phyloP scores from a whole-genome alignment of 257 asterid species.

The Echium plantagineum region DNA sequence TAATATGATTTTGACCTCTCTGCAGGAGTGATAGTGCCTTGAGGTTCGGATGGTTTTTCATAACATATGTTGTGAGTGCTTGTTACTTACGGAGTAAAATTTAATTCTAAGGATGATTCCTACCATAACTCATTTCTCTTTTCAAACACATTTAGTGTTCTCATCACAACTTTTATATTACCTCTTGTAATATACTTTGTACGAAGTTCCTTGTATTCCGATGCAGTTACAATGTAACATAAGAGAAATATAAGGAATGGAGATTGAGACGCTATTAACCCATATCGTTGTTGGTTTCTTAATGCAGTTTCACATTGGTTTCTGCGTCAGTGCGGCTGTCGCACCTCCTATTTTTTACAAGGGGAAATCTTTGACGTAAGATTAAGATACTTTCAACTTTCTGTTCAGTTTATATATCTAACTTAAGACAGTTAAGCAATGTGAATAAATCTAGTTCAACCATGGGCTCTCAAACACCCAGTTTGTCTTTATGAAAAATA shows the following conservation, averaged over 20 bases:
- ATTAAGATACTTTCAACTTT: not conserved
- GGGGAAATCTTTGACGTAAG: slow-evolving; percentile 88
- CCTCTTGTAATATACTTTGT: not conserved
- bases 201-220: not conserved
- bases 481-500: too few species aligned
- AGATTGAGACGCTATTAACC: not conserved
- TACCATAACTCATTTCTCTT: too few species aligned
- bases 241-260: not conserved
- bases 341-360: slow-evolving; percentile 92
- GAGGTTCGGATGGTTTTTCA: slow-evolving; percentile 87
- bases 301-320: slow-evolving; percentile 82
- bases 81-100: not conserved
- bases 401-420: not conserved
- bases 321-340: slow-evolving; percentile 93
- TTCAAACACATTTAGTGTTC: not conserved
- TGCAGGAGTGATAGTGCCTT: slow-evolving; percentile 94
- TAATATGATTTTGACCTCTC: not conserved
- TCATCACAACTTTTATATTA: too few species aligned
- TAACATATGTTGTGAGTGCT: slow-evolving; percentile 67
- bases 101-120: too few species aligned
- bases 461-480: not conserved
- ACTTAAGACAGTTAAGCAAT: not conserved
- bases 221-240: too few species aligned
- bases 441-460: not conserved
- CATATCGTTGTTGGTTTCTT: slow-evolving; percentile 9